Percentiles rank a stretch among this genome's conserved stretches.
Evolutionary conservation across 1,139 yeast species (phyloP).

Genomic region (Saccharomyces hybrid): DNA sequence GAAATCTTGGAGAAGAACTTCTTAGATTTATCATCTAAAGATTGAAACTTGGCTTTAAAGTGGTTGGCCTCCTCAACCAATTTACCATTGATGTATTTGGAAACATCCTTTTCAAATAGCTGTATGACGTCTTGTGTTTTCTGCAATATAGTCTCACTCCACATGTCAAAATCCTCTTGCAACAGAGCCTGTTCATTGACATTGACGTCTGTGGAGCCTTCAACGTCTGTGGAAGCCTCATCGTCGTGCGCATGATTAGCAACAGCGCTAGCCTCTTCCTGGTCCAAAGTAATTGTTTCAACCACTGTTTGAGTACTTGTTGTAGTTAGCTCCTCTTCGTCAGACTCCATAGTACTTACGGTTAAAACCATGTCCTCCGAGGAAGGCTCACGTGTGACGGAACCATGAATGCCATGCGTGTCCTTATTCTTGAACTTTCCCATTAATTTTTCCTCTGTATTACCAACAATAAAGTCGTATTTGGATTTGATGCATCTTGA

Average conservation of each 20-base stretch:
- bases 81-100: constrained; percentile 3
- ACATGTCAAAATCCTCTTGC: constrained; percentile 13
- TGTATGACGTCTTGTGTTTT: constrained; percentile 9
- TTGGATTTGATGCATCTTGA: background rate
- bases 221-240: background rate
- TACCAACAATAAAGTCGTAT: background rate
- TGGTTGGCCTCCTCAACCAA: background rate
- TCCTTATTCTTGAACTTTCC: background rate
- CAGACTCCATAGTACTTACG: background rate
- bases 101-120: constrained; percentile 11
- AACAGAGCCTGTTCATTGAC: constrained; percentile 8
- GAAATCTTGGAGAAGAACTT: background rate
- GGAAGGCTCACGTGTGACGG: background rate
- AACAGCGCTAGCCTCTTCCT: background rate
- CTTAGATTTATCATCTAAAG: background rate
- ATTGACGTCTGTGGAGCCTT: constrained; percentile 2
- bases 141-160: constrained; percentile 10
- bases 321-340: background rate
- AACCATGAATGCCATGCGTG: background rate
- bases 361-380: background rate
- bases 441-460: constrained; percentile 3
- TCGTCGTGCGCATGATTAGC: background rate
- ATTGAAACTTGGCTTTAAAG: background rate
- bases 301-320: background rate
- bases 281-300: background rate